These are phyloP conservation scores for Hypoxylon sp. DNA, from an alignment of 2,329 filamentous ascomycete species.

Conservation along the genomic window DNA sequence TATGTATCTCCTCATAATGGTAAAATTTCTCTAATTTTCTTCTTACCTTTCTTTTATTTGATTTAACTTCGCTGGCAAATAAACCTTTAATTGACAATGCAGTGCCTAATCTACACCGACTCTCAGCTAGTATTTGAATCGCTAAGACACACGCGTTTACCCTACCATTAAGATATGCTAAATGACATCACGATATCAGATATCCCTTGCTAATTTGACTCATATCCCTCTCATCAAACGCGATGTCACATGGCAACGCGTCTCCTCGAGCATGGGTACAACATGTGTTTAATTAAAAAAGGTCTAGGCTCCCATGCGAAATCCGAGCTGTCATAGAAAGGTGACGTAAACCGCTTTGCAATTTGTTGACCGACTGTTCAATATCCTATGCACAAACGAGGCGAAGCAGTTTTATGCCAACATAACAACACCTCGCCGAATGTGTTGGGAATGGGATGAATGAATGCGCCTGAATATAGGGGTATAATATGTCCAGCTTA, in stretches of 20 bases:
- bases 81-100: not conserved
- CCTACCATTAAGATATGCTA: not conserved
- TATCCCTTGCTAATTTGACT: not conserved
- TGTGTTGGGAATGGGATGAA: not conserved
- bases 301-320: not conserved
- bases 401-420: not conserved
- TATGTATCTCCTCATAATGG: no score
- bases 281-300: not conserved
- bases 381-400: not conserved
- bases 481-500: not conserved
- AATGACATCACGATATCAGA: constrained; percentile 29
- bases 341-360: not conserved
- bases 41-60: not conserved
- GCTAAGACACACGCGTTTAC: not conserved
- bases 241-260: constrained; percentile 47
- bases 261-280: constrained; percentile 16
- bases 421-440: not conserved
- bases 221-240: constrained; percentile 17
- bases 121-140: not conserved
- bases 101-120: not conserved
- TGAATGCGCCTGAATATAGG: no score
- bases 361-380: not conserved
- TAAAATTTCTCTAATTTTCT: not conserved
- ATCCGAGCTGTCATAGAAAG: not conserved
- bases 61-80: not conserved